These are phyloP conservation scores for Trichocladium uniseriatum DNA, from an alignment of 495 filamentous ascomycete genomes.

Conservation along the genomic window DNA sequence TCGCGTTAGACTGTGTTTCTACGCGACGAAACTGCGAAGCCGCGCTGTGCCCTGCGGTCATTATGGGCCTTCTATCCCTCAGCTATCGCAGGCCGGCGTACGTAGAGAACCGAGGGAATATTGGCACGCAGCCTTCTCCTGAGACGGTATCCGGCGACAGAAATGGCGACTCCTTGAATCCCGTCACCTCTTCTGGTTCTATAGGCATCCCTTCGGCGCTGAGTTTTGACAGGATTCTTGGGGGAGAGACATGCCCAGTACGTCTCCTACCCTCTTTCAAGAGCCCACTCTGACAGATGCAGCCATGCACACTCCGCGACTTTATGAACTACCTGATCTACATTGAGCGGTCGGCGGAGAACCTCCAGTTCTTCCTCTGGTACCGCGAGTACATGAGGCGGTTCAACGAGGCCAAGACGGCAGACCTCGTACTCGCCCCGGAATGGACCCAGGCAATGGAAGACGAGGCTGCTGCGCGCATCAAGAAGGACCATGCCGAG, in stretches of 20 bases:
- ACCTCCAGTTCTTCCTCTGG: slow-evolving; percentile 76
- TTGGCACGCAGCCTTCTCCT: slow-evolving; percentile 20
- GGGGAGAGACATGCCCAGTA: slow-evolving; percentile 70
- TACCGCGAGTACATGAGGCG: slow-evolving; percentile 58
- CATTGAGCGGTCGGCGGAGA: slow-evolving; percentile 65
- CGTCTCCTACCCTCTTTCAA: slow-evolving; percentile 15
- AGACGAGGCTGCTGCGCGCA: no score
- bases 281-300: not conserved
- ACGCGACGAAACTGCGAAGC: no score
- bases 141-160: slow-evolving; percentile 15
- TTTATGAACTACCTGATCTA: slow-evolving; percentile 76
- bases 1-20: no score
- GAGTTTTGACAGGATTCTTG: slow-evolving; percentile 61
- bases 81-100: slow-evolving; percentile 32
- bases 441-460: no score
- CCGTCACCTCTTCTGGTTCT: slow-evolving; percentile 10
- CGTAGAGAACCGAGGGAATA: slow-evolving; percentile 23
- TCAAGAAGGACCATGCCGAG: no score
- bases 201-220: slow-evolving; percentile 56
- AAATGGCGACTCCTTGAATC: slow-evolving; percentile 16
- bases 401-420: no score
- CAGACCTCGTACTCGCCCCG: no score
- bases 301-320: slow-evolving; percentile 66
- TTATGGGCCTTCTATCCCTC: slow-evolving; percentile 27
- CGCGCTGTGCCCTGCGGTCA: no score